Evolutionary conservation across 129 eudicot species (phyloP).

Genomic region (Pittosporum tobira): DNA sequence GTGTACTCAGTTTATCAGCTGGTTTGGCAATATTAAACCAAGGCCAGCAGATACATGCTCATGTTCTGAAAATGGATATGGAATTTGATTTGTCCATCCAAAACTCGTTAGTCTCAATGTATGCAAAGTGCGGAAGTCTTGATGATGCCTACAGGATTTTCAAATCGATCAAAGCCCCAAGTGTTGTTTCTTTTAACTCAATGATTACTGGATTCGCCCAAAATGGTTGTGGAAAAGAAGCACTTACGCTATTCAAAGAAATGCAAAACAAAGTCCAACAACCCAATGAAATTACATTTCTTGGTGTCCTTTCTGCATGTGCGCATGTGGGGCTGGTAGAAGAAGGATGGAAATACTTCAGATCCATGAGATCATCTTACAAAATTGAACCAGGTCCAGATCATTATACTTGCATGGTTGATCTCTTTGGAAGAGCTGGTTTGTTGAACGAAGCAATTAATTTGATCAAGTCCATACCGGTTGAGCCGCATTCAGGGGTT

Average conservation of each 20-base stretch:
- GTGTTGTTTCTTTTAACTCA: slow-evolving; percentile 58
- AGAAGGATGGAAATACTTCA: slow-evolving; percentile 51
- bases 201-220: slow-evolving; percentile 72
- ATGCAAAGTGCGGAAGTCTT: slow-evolving; percentile 59
- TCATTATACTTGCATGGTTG: slow-evolving; percentile 88
- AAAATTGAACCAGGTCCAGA: slow-evolving; percentile 51
- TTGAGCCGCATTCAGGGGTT: slow-evolving; percentile 59
- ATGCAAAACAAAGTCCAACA: slow-evolving; percentile 23
- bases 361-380: slow-evolving; percentile 37
- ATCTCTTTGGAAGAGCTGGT: slow-evolving; percentile 76
- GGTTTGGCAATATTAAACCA: slow-evolving; percentile 47
- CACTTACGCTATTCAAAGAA: slow-evolving; percentile 32
- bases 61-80: slow-evolving; percentile 34
- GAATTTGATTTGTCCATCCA: slow-evolving; percentile 56
- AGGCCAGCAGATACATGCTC: slow-evolving; percentile 55
- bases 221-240: slow-evolving; percentile 57
- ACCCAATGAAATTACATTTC: slow-evolving; percentile 57
- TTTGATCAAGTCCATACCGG: slow-evolving; percentile 48
- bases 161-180: slow-evolving; percentile 33
- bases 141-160: slow-evolving; percentile 45
- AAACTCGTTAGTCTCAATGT: slow-evolving; percentile 58
- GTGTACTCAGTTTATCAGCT: slow-evolving; percentile 65
- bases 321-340: slow-evolving; percentile 59
- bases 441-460: slow-evolving; percentile 53
- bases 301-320: slow-evolving; percentile 73